A percentile compares a stretch with the other conserved stretches of the same genome.
phyloP scores from a whole-genome alignment of 2,329 filamentous ascomycete genomes.

The Aspergillus proliferans region DNA sequence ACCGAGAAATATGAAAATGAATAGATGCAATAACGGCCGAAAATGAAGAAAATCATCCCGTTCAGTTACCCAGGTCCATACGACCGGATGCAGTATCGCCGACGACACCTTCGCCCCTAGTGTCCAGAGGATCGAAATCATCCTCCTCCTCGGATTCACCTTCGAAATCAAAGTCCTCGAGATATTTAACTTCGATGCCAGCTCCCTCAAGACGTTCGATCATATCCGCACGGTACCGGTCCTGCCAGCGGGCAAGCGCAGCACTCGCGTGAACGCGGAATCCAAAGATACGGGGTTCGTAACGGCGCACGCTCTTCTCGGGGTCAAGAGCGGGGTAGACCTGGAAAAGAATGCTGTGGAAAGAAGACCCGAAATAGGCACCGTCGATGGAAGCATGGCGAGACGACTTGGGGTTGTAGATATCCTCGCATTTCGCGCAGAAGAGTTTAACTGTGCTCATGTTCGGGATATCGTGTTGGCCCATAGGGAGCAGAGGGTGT shows the following conservation, averaged over 20 bases:
- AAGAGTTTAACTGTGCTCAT: constrained; percentile 92
- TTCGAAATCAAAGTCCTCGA: constrained; percentile 60
- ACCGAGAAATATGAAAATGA: not conserved
- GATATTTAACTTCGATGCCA: constrained; percentile 69
- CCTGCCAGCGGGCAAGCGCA: constrained; percentile 86
- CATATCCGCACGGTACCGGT: constrained; percentile 73
- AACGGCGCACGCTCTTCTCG: constrained; percentile 75
- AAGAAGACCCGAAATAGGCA: constrained; percentile 95
- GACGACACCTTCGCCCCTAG: constrained; percentile 18
- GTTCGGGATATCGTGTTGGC: constrained; percentile 82
- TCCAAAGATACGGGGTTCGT: constrained; percentile 85
- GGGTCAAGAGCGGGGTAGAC: constrained; percentile 90
- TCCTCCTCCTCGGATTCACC: constrained; percentile 42
- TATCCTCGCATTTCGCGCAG: constrained; percentile 93
- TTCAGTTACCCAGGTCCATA: constrained; percentile 33
- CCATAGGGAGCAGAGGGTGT: constrained; percentile 90
- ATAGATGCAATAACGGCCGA: not conserved
- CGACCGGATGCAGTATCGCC: constrained; percentile 28
- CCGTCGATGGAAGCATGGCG: constrained; percentile 93
- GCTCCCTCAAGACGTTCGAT: constrained; percentile 64
- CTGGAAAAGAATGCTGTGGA: constrained; percentile 99
- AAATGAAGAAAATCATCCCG: constrained; percentile 1
- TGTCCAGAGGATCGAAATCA: constrained; percentile 26
- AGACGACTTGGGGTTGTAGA: constrained; percentile 97
- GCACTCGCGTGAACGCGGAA: constrained; percentile 92